phyloP scores from a whole-genome alignment of 2,329 filamentous ascomycete genomes.

The Diaporthe sp. region DNA sequence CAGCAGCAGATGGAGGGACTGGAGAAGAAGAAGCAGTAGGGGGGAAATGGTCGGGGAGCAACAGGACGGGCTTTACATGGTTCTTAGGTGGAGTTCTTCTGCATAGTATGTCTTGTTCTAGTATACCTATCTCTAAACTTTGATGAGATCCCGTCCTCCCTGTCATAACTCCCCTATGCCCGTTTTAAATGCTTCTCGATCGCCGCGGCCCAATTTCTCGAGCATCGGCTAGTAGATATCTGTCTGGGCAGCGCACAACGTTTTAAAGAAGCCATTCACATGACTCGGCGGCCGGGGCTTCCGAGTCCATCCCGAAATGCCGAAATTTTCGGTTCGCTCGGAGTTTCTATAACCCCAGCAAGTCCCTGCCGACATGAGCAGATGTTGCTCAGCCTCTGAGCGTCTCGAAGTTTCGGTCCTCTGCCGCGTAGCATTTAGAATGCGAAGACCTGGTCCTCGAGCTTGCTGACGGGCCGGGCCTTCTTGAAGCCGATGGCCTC shows the following conservation, averaged over 20 bases:
- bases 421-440: constrained; percentile 71
- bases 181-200: neutral
- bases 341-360: constrained; percentile 1
- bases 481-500: constrained; percentile 92
- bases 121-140: constrained; percentile 6
- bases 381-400: neutral
- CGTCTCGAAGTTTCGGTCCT: too few species aligned
- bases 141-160: neutral
- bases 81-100: neutral
- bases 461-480: constrained; percentile 94
- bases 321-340: neutral
- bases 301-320: neutral
- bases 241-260: neutral
- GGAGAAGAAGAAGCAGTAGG: constrained; percentile 48
- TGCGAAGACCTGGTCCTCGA: constrained; percentile 97
- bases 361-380: neutral
- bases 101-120: constrained; percentile 22
- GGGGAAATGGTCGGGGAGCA: too few species aligned
- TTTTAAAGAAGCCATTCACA: neutral
- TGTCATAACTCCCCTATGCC: neutral
- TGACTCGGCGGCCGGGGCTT: constrained; percentile 14
- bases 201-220: neutral
- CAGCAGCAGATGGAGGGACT: constrained; percentile 39
- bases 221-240: neutral
- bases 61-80: neutral